Evolutionary conservation across 805 yeast species (phyloP), one percentile per base, ranked within the genome.

Genomic region (Saccharomycopsis babjevae): DNA sequence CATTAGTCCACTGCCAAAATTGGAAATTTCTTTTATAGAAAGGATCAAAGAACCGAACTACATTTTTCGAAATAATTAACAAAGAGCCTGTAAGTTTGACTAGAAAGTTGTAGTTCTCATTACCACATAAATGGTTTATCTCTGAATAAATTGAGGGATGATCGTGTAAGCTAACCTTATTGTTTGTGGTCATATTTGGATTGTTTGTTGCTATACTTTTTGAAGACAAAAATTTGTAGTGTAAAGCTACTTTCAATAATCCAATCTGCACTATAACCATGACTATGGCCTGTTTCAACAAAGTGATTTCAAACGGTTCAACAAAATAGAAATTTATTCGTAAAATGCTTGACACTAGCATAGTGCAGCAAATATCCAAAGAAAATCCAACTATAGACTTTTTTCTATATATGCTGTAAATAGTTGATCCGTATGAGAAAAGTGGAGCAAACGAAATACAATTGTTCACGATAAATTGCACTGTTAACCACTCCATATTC

Each of bases 321-420:
- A 89, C 84, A 64, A 86, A 71, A 74, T 86, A 92, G 74, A 89
- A 91, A 60, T 83, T 82, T 32, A 91, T 84, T 65, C 96, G 77
- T 55, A 90, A 73, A 5, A 84, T 81, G 50, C 90, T 81, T 0
- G 96, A 85, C 65, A 89, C 77, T 64, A 91, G 70, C 96, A 92
- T 90, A 6, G 96, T 89, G 6, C 90, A 92, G 73, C 97, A 92
- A 11, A 92, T 88, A 72, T 92, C 97, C n/a, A 90, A 76, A 5
- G 96, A 87, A 69, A 91, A 90, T 25, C 97, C 97, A 25, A 81
- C 76, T 0, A 93, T 81, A 0, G 91, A 79, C 69, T 84, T 76
- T 39, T 81, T 79, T 56, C 78, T 75, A 67, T 83, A 79, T 15
- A 91, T 90, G 64, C 87, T 78, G 56, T 82, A 76, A 40, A 91